These are phyloP conservation scores for Cercospora beticola DNA, from an alignment of 2,329 filamentous ascomycete genomes.

Conservation along the genomic window DNA sequence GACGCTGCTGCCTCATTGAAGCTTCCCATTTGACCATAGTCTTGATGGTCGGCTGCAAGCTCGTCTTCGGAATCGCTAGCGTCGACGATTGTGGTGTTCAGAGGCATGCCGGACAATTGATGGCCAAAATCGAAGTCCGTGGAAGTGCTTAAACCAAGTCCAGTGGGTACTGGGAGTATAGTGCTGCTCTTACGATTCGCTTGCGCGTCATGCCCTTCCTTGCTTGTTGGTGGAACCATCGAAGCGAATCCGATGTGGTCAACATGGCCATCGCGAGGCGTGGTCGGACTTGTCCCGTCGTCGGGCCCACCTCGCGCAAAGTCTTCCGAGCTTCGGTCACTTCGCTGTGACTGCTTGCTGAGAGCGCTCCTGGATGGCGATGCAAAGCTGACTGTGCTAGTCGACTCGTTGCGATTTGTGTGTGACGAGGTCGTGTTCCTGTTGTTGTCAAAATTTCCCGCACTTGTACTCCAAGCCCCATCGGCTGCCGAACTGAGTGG, in stretches of 20 bases:
- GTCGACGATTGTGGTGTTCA: neutral
- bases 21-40: neutral
- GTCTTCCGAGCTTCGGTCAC: slow-evolving; percentile 21
- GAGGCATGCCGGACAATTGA: neutral
- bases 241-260: neutral
- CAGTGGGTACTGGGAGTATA: slow-evolving; percentile 9
- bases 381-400: neutral
- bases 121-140: slow-evolving; percentile 21
- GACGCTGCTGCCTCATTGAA: neutral
- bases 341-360: slow-evolving; percentile 7
- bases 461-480: neutral
- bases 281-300: slow-evolving; percentile 1
- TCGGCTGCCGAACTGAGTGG: neutral
- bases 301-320: slow-evolving; percentile 17
- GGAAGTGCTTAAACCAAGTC: slow-evolving; percentile 22
- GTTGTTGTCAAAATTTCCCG: neutral
- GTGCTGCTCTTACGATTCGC: slow-evolving; percentile 5
- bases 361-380: slow-evolving; percentile 8
- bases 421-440: neutral
- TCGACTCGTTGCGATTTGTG: neutral
- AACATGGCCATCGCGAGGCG: neutral
- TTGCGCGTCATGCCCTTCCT: neutral
- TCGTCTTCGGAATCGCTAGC: slow-evolving; percentile 4
- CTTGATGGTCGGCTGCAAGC: neutral
- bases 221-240: neutral